A percentile compares a stretch with the other conserved stretches of the same genome.
Evolutionary conservation across 805 yeast species (phyloP).

Genomic region (Debaryomyces castellii): DNA sequence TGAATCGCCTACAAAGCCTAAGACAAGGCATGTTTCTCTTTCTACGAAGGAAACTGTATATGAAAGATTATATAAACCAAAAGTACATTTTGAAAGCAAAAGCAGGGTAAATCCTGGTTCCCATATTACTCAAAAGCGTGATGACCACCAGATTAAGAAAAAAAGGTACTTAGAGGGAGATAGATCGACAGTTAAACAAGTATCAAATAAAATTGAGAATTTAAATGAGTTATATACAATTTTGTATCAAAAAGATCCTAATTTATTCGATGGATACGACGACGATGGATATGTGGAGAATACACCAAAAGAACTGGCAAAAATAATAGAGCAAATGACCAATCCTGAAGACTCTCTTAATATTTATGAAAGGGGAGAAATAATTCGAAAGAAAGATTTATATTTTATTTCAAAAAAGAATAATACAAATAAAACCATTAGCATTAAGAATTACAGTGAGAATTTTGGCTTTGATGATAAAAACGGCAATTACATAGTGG

Average conservation of each 20-base stretch:
- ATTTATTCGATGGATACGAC: conserved; percentile 18
- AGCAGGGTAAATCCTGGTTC: not conserved
- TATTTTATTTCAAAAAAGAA: conserved; percentile 55
- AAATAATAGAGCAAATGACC: conserved; percentile 2
- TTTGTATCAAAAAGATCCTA: conserved; percentile 25
- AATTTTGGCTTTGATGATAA: conserved; percentile 76
- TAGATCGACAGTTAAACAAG: not conserved
- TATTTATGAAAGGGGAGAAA: conserved; percentile 61
- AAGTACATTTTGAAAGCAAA: not conserved
- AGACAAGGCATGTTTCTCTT: conserved; percentile 3
- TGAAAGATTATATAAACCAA: conserved; percentile 1
- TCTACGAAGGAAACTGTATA: not conserved
- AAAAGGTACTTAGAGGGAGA: not conserved
- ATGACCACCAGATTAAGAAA: not conserved
- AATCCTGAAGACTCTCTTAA: conserved; percentile 28
- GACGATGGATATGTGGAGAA: not conserved
- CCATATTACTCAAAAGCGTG: not conserved
- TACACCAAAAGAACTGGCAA: conserved; percentile 2
- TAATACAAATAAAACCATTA: conserved; percentile 21
- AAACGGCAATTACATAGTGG: conserved; percentile 57
- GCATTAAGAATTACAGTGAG: conserved; percentile 36
- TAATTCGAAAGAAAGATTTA: conserved; percentile 47
- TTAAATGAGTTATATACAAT: conserved; percentile 19
- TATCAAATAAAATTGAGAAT: conserved; percentile 9
- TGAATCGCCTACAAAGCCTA: conserved; percentile 6